Evolutionary conservation across 148 eudicot genomes (phyloP).

Genomic region (Pouteria glomerata): DNA sequence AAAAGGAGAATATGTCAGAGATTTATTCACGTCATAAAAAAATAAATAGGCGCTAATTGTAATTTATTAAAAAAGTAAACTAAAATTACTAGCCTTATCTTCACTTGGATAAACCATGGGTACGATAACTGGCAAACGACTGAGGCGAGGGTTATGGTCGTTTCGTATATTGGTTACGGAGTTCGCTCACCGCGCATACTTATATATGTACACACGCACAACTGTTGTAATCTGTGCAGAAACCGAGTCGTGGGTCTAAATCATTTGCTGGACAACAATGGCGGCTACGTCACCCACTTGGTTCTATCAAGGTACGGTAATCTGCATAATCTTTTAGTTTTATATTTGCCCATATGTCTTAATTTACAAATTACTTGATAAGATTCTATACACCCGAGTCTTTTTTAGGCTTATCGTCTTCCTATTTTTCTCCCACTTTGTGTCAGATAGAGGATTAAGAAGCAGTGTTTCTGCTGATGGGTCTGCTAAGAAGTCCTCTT

Average conservation of each 20-base stretch:
- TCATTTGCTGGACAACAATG: neutral
- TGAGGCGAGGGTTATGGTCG: too few species aligned
- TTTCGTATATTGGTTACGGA: too few species aligned
- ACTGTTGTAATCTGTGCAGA: neutral
- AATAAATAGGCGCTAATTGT: too few species aligned
- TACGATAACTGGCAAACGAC: too few species aligned
- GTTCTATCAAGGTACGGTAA: slow-evolving; percentile 16
- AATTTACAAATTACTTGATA: neutral
- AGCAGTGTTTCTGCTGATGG: slow-evolving; percentile 3
- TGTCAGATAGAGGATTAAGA: slow-evolving; percentile 13
- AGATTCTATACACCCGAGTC: neutral
- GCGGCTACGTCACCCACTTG: slow-evolving; percentile 4
- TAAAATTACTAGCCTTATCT: too few species aligned
- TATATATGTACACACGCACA: neutral
- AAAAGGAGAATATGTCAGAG: too few species aligned
- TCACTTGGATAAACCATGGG: too few species aligned
- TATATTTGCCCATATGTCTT: neutral
- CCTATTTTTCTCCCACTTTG: neutral
- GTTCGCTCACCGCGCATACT: too few species aligned
- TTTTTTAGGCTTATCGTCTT: neutral
- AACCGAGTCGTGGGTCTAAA: neutral
- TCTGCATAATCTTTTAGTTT: too few species aligned
- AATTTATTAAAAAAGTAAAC: too few species aligned
- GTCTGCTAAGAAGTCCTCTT: slow-evolving; percentile 1
- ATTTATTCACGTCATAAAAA: too few species aligned